Evolutionary conservation across 306 rosid species (phyloP).

Genomic region (Citrullus amarus): DNA sequence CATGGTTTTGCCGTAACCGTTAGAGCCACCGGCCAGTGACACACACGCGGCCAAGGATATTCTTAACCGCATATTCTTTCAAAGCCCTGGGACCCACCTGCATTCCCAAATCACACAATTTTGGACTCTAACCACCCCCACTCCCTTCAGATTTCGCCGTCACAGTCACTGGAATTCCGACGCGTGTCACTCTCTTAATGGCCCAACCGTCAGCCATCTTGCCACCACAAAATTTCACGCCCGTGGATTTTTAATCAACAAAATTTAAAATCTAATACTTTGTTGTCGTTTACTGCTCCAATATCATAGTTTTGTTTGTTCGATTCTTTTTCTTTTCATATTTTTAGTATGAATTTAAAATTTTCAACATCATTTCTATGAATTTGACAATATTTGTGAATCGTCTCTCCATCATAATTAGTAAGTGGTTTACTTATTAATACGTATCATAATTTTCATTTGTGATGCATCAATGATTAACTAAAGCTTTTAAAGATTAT

Average conservation of each 20-base stretch:
- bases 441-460: too few species aligned
- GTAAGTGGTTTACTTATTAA: too few species aligned
- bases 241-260: not conserved
- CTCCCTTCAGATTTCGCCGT: not conserved
- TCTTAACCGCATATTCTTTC: not conserved
- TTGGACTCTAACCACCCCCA: conserved; percentile 1
- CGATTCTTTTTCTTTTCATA: too few species aligned
- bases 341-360: too few species aligned
- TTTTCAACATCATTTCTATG: too few species aligned
- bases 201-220: not conserved
- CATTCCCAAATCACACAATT: not conserved
- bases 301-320: too few species aligned
- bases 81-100: not conserved
- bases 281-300: not conserved
- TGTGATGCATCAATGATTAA: too few species aligned
- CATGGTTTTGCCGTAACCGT: not conserved
- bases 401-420: too few species aligned
- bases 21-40: not conserved
- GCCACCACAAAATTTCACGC: not conserved
- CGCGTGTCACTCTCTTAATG: not conserved
- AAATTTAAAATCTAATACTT: not conserved
- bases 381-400: too few species aligned
- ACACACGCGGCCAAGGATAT: not conserved
- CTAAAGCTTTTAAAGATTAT: too few species aligned
- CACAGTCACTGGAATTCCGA: not conserved